Conservation (phyloP, 2,329 filamentous ascomycete genomes). For the Microcyclosporella mali region DNA sequence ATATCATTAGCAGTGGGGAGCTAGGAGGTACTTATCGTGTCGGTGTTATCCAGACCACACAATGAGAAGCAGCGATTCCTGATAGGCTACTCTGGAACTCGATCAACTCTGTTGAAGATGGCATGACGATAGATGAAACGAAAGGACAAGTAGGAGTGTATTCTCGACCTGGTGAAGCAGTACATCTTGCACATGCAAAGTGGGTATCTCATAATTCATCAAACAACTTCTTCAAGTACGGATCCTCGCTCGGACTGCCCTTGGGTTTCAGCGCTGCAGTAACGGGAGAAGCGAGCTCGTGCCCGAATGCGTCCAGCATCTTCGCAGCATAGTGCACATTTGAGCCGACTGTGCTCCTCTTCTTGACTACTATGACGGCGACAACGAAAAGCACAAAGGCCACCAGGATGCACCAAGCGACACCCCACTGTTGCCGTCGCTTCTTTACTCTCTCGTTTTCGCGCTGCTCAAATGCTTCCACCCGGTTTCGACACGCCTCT, state of each 20-base stretch:
- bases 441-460: conserved; percentile 64
- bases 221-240: conserved; percentile 26
- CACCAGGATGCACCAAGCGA: conserved; percentile 23
- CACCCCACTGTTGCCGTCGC: conserved; percentile 34
- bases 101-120: too few relatives aligned
- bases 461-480: conserved; percentile 61
- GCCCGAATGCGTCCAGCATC: conserved; percentile 15
- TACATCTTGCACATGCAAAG: not conserved
- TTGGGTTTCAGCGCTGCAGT: conserved; percentile 14
- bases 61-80: too few relatives aligned
- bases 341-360: conserved; percentile 19
- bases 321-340: conserved; percentile 16
- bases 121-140: too few relatives aligned
- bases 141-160: too few relatives aligned
- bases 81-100: too few relatives aligned
- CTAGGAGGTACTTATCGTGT: too few relatives aligned
- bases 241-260: conserved; percentile 22
- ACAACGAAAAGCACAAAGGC: conserved; percentile 21
- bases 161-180: too few relatives aligned
- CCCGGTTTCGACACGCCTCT: conserved; percentile 55
- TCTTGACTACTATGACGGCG: conserved; percentile 22
- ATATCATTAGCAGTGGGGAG: too few relatives aligned
- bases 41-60: too few relatives aligned
- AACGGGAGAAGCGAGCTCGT: conserved; percentile 17
- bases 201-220: conserved; percentile 20